Evolutionary conservation across 83 land plant species (phyloP), one percentile per base, ranked within the genome.

Genomic region (Picea abies): DNA sequence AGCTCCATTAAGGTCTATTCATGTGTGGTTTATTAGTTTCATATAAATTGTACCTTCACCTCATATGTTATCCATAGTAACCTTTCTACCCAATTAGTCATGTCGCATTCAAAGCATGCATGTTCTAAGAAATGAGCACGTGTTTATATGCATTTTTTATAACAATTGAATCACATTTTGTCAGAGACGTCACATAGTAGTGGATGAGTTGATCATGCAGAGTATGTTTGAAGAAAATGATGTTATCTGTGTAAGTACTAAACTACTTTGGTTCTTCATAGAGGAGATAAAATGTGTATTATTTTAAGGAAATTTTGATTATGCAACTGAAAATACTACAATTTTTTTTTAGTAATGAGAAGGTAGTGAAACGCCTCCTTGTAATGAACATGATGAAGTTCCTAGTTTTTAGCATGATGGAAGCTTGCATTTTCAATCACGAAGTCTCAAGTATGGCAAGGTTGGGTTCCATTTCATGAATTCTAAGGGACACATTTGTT

Each of bases 401-500:
- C 32, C 1, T 29, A 1, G 32, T 29, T 29, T 29, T 29, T 1
- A 29, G 32, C 32, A 29, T 29, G 32, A 29, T 29, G 32, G 32
- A 29, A 29, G 32, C 32, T 29, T 29, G 32, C 32, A 29, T 29
- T 1, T 29, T 29, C 32, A 29, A 29, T 0, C 99, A 67, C 91
- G 99, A 67, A 97, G 98, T 71, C 91, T 92, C 84, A 97, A 97
- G 80, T 97, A 97, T 93, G 99, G 99, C 44, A 97, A 97, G 93
- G 99, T 96, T 41, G 62, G 80, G 71, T 72, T 77, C 25, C 16
- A 44, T 44, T 52, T 52, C 69, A 66, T 66, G 35, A 26, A 66
- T 23, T 26, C 3, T 7, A 26, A 66, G 16, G 26, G 26, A 4
- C 12, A 66, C 12, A 0, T 26, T 22, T 9, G 12, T 66, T 66